A percentile compares a stretch with the other conserved stretches of the same genome.
Evolutionary conservation across 2,329 filamentous ascomycete species (phyloP).

Genomic region (Didymella pomorum): DNA sequence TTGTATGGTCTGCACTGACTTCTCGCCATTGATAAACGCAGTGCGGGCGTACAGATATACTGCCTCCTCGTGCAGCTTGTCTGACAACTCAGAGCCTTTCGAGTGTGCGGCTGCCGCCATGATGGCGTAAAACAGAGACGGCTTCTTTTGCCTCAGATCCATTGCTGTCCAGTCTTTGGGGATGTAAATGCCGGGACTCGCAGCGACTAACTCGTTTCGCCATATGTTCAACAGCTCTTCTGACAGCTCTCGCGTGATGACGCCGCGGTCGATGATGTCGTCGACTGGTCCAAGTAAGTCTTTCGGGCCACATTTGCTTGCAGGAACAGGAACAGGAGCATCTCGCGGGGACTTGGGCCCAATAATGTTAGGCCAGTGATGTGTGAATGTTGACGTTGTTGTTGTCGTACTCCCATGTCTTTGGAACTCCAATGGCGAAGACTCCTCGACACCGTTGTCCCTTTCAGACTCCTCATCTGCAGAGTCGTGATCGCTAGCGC

Average conservation of each 20-base stretch:
- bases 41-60: conserved; percentile 45
- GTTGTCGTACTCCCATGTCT: conserved; percentile 24
- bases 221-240: conserved; percentile 43
- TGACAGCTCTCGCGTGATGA: conserved; percentile 41
- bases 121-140: conserved; percentile 47
- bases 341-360: conserved; percentile 15
- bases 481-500: conserved; percentile 40
- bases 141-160: conserved; percentile 42
- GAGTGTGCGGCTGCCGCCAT: conserved; percentile 49
- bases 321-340: conserved; percentile 1
- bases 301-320: conserved; percentile 22
- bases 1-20: conserved; percentile 48
- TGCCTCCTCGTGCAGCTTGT: conserved; percentile 45
- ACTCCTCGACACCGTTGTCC: conserved; percentile 25
- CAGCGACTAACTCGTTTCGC: conserved; percentile 38
- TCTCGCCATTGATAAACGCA: conserved; percentile 49
- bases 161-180: conserved; percentile 43
- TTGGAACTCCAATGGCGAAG: conserved; percentile 23
- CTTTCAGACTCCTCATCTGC: conserved; percentile 38
- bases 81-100: conserved; percentile 42
- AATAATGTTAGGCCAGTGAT: conserved; percentile 18
- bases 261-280: conserved; percentile 47
- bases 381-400: conserved; percentile 16
- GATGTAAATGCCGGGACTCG: conserved; percentile 44
- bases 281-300: conserved; percentile 37